Base-by-base conservation (phyloP, 1,139 yeast genomes). In the Pichia norvegensis region DNA sequence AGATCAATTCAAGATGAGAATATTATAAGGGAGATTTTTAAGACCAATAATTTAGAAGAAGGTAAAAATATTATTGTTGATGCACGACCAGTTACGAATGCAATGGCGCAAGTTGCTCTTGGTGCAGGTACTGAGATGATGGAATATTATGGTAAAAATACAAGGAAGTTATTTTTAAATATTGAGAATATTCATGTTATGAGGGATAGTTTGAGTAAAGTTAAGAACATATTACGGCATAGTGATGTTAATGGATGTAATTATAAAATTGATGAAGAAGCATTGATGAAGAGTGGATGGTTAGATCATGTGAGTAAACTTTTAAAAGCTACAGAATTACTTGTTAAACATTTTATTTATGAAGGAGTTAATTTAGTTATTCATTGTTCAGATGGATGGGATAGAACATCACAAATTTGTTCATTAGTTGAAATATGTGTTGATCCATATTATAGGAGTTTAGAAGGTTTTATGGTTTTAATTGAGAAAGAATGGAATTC, bases 351-450 rank as follows among this genome's bases (percentile, higher is more conserved):
- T 23, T 75, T 92, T 21, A 87, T 86, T 51, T 76, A 82, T 56
- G 85, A 87, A 60, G 80, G 82, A 50, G 84, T 95, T 14, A 94
- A 90, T 62, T 77, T 92, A 7, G 62, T 92, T 8, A 76, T 94
- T 11, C 98, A 92, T 65, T 92, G 98, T 61, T 88, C 97, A 0
- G 98, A 92, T 67, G 98, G 98, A 0, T 92, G 98, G 98, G 98
- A 92, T 62, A 71, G 98, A 49, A 94, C 98, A 0, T 79, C 97
- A 0, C 97, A 92, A 60, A 77, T 90, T 1, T 76, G 90, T 10
- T 84, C 96, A 4, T 67, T 92, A 49, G 79, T 90, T 38, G 95
- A 92, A 63, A 67, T 94, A 8, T 86, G 95, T 59, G 70, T 90
- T 21, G 98, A 94, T 63, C 97, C 97, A 0, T 87, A 76, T 60